Percentiles rank a stretch among this genome's conserved stretches.
These are phyloP conservation scores for Gamsiella multidivaricata DNA, from an alignment of 192 early-diverging fungal species.

Conservation along the genomic window DNA sequence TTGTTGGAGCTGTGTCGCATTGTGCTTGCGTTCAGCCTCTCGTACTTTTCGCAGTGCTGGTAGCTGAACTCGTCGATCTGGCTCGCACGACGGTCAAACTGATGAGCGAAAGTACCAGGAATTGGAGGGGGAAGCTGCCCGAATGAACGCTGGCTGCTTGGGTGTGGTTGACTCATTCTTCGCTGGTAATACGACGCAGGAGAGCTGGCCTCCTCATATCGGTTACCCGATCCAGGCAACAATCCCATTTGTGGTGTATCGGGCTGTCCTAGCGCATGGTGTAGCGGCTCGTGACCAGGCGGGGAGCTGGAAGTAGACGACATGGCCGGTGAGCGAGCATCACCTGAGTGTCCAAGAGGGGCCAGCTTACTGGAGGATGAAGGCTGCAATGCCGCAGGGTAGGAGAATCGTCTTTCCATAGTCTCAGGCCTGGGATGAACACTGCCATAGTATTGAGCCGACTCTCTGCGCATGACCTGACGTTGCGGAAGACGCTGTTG, in stretches of 20 bases:
- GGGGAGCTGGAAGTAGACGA: constrained; percentile 20
- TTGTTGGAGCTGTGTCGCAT: neutral
- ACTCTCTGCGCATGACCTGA: constrained; percentile 25
- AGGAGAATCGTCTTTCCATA: constrained; percentile 22
- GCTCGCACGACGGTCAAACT: constrained; percentile 23
- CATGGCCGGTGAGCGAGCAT: constrained; percentile 6
- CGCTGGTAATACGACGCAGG: constrained; percentile 20
- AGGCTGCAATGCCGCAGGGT: constrained; percentile 18
- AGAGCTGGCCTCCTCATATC: constrained; percentile 9
- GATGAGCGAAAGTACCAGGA: constrained; percentile 4
- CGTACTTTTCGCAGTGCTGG: constrained; percentile 26
- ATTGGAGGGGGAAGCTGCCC: constrained; percentile 18
- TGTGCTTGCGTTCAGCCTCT: constrained; percentile 5
- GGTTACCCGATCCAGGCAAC: constrained; percentile 1
- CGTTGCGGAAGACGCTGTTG: constrained; percentile 19
- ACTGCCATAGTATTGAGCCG: constrained; percentile 11
- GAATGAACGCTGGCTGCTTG: constrained; percentile 4
- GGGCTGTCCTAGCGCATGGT: neutral
- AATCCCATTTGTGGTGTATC: constrained; percentile 1
- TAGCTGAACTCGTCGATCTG: constrained; percentile 16
- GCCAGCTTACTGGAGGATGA: constrained; percentile 7
- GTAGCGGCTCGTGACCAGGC: constrained; percentile 10
- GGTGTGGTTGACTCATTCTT: constrained; percentile 43
- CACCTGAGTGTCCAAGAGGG: neutral
- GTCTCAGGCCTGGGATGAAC: constrained; percentile 4